Base-by-base conservation (phyloP, 371 early-diverging fungal genomes). In the Saksenaea vasiformis region DNA sequence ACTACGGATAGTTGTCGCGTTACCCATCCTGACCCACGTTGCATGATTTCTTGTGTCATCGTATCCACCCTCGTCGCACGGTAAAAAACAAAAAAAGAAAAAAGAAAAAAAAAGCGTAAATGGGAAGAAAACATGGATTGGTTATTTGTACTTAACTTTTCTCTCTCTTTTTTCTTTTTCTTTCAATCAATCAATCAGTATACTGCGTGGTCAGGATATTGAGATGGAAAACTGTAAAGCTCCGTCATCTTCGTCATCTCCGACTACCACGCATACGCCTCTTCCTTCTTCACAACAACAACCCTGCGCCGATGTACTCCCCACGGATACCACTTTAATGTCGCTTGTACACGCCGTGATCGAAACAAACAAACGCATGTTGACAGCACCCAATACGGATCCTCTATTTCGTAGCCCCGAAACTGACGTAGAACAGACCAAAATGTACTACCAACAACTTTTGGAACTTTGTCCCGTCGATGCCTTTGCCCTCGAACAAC, bases 1-100 rank as follows among this genome's bases (percentile, higher is more conserved):
- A 67, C 88, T 1, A 72, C 82, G 9, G 80, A 85, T 4, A 85
- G 84, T 31, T 85, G 86, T 39, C 78, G 78, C 43, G 79, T 86
- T 36, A 87, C 89, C 7, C 89, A 88, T 56, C 86, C 88, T n/a
- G 89, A 91, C 65, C 87, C 87, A 41, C 76, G 89, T 3, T 88
- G 87, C 61, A 70, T 87, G 67, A 75, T 87, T 26, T 79, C 85
- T 35, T 86, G 87, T 61, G 72, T 84, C 2, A 71, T 88, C 38
- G 71, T 85, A 1, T 82, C 86, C 14, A 80, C 78, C 14, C 58
- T 90, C 54, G 77, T 89, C 24, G 82, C 89, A n/a, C 77, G 85
- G 59, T 73, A 87, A 59, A 66, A n/a, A n/a, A n/a, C n/a, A n/a
- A n/a, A n/a, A n/a, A n/a, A n/a, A n/a, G n/a, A n/a, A n/a, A n/a